Evolutionary conservation across 2,329 filamentous ascomycete species (phyloP), one percentile per base, ranked within the genome.

Genomic region (Cordyceps sp.): DNA sequence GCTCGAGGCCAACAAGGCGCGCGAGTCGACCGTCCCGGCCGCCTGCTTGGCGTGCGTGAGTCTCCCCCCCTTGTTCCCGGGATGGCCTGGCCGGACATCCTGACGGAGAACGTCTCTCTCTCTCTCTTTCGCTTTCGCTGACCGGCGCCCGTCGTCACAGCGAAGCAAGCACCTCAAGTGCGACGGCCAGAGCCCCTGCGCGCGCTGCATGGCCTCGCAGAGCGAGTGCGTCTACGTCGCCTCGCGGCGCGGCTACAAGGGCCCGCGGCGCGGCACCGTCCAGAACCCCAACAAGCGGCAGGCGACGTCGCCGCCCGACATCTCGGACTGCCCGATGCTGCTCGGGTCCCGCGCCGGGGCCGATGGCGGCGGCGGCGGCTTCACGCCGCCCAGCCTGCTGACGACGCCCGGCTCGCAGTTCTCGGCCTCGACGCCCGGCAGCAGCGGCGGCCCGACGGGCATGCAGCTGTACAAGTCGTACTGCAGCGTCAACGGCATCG

Each of bases 241-340:
- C 28, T 84, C 78, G 25, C 73, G 79, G 27, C 69, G 80, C 37
- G 80, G 80, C 20, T 82, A 80, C 57, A 82, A 79, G 52, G 76
- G 77, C 12, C 47, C 53, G 39, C 42, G 54, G 39, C 39, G 54
- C 57, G 50, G 45, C 14, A 40, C 47, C n/a, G 41, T 50, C 6
- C 52, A 51, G 36, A 67, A 60, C 42, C 56, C 58, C 9, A 61
- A 62, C 46, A 70, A 68, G 47, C 58, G 60, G 14, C 62, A 64
- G 44, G 57, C 61, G 16, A 62, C 61, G 15, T 60, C 64, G 19
- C 46, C 52, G 12, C 42, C 46, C 12, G 33, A 43, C 16, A 42
- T 43, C 9, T 41, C 47, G 9, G 68, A 66, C 18, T 55, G 62
- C 19, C 53, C 59, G 4, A 56, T 58, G 34, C 35, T 45, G 6